Percentiles rank a stretch among this genome's conserved stretches.
Conservation (phyloP, 495 filamentous ascomycete genomes). For the Pseudomonodictys pantanalensis region DNA sequence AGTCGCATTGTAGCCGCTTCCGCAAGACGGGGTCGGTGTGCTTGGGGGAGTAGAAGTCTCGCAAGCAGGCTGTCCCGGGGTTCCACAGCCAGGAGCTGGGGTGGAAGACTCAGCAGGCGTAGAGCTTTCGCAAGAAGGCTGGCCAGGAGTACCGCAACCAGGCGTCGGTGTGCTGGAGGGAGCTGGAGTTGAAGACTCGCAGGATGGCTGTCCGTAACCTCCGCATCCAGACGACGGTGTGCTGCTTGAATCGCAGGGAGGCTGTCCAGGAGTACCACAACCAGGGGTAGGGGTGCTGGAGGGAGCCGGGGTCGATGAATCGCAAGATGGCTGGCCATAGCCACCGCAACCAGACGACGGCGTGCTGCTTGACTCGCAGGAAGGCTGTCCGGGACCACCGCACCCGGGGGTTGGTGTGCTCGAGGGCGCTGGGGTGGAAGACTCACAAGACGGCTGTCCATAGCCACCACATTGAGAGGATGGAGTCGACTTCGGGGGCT, state of each 20-base stretch:
- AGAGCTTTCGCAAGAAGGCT: background rate
- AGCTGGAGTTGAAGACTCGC: background rate
- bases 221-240: background rate
- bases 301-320: background rate
- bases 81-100: background rate
- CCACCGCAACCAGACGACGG: background rate
- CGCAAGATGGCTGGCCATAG: background rate
- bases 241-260: background rate
- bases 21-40: background rate
- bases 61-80: background rate
- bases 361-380: background rate
- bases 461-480: constrained; percentile 1
- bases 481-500: too few species aligned
- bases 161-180: background rate
- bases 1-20: background rate
- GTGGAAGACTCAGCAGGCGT: background rate
- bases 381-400: too few species aligned
- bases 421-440: too few species aligned
- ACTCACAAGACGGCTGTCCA: background rate
- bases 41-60: background rate
- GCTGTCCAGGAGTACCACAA: background rate
- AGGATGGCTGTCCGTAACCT: background rate
- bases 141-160: background rate
- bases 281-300: background rate
- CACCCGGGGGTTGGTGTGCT: background rate